Base-by-base conservation (phyloP, 768 basidiomycete genomes). In the Suillus clintonianus region DNA sequence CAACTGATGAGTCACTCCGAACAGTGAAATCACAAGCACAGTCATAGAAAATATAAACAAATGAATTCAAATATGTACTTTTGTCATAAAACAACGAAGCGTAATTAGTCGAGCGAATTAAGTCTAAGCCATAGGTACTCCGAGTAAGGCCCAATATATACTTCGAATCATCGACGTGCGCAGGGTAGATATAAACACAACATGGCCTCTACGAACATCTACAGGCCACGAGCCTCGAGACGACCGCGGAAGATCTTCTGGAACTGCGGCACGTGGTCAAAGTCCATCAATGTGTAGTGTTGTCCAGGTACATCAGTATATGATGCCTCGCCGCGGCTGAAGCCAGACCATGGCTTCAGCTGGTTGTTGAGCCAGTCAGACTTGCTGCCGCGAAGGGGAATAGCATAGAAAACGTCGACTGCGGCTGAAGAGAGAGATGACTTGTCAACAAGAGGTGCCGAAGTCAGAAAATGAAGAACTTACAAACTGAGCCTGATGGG, bases 211-310 rank as follows among this genome's bases (percentile, higher is more conserved):
- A 27, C 27, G 4, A 27, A 2, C 27, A 27, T 27, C 27, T 27
- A 73, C 5, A 73, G 68, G 5, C 72, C 74, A 34, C 72, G 74
- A 1, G 67, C 68, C 43, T 70, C 72, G 17, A 74, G 70, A 42
- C 66, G 64, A 37, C 4, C 50, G 10, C 72, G 74, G 67, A 74
- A 73, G 50, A 74, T 67, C 63, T 71, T 73, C 50, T 73, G 72
- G 66, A 73, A 75, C 0, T 63, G 66, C 1, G 74, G 73, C 5
- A 75, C 72, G 41, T 74, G 72, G 54, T 75, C 74, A 43, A 74
- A 68, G 64, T 74, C 72, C 74, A 74, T 75, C 13, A 74, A 63
- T 1, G 72, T 75, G 60, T 73, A 74, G 60, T 74, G 72, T 17
- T 72, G 68, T 27, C 72, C 72, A 0, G 72, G 72, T 2, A 74